Evolutionary conservation across 2,329 filamentous ascomycete genomes (phyloP).

Genomic region (Botrytis fragariae): DNA sequence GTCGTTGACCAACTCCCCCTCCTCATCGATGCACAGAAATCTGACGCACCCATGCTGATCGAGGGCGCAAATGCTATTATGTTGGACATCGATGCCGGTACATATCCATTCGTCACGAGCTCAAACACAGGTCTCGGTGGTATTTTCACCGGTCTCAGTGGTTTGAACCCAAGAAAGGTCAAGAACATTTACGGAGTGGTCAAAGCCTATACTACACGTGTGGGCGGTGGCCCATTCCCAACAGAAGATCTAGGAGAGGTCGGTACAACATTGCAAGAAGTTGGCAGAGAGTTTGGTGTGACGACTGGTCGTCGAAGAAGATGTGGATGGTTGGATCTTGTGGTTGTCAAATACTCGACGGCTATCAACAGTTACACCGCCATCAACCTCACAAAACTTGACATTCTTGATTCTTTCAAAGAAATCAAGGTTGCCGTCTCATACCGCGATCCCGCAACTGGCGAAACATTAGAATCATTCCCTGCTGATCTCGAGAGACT

Average conservation of each 20-base stretch:
- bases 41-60: slow-evolving; percentile 59
- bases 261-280: slow-evolving; percentile 48
- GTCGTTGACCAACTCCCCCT: slow-evolving; percentile 63
- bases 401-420: slow-evolving; percentile 70
- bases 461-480: slow-evolving; percentile 57
- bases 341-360: slow-evolving; percentile 56
- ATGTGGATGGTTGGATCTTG: slow-evolving; percentile 58
- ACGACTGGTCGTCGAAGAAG: slow-evolving; percentile 58
- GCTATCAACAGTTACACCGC: slow-evolving; percentile 40
- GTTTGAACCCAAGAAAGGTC: slow-evolving; percentile 59
- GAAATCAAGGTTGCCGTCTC: slow-evolving; percentile 72
- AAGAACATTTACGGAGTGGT: slow-evolving; percentile 63
- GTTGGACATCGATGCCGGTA: slow-evolving; percentile 59
- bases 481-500: slow-evolving; percentile 61
- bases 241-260: slow-evolving; percentile 53
- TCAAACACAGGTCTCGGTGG: slow-evolving; percentile 49
- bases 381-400: slow-evolving; percentile 61
- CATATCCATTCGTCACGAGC: slow-evolving; percentile 45
- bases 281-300: slow-evolving; percentile 44
- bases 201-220: slow-evolving; percentile 50
- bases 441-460: slow-evolving; percentile 54
- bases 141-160: slow-evolving; percentile 59
- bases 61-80: slow-evolving; percentile 68
- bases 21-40: slow-evolving; percentile 58
- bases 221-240: slow-evolving; percentile 63